A percentile compares a stretch with the other conserved stretches of the same genome.
Conservation (phyloP, 2,329 filamentous ascomycete species). For the Arthrobotrys musiformis region DNA sequence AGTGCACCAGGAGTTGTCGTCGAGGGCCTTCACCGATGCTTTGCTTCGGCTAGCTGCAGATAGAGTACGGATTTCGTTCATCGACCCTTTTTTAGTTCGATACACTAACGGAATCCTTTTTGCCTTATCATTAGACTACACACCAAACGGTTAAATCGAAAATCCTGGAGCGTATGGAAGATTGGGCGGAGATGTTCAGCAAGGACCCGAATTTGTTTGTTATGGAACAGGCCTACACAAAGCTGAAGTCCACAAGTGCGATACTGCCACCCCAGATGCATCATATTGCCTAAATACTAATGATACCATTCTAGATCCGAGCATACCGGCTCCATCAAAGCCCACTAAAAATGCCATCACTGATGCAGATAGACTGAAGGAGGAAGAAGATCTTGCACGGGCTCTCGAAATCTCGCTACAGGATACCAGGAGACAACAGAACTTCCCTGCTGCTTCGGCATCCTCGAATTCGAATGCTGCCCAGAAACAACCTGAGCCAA, state of each 20-base stretch:
- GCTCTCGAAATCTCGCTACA: slow-evolving; percentile 91
- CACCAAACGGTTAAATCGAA: slow-evolving; percentile 97
- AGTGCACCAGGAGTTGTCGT: slow-evolving; percentile 89
- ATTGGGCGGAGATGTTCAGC: slow-evolving; percentile 95
- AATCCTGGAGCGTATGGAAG: slow-evolving; percentile 94
- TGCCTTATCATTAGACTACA: slow-evolving; percentile 75
- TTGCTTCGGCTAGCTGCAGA: slow-evolving; percentile 90
- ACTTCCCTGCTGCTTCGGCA: slow-evolving; percentile 62
- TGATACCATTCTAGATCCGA: slow-evolving; percentile 74
- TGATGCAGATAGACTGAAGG: slow-evolving; percentile 87
- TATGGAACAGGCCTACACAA: slow-evolving; percentile 94
- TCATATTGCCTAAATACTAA: background rate
- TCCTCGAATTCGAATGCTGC: slow-evolving; percentile 60
- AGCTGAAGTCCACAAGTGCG: slow-evolving; percentile 77
- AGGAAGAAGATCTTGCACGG: slow-evolving; percentile 97
- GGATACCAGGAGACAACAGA: slow-evolving; percentile 75
- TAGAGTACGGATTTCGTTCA: slow-evolving; percentile 66
- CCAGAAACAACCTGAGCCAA: slow-evolving; percentile 63
- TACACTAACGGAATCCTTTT: slow-evolving; percentile 33
- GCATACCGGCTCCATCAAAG: slow-evolving; percentile 88
- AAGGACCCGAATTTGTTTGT: slow-evolving; percentile 91
- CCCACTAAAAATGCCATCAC: slow-evolving; percentile 93
- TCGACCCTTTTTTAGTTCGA: background rate
- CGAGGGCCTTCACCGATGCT: slow-evolving; percentile 92
- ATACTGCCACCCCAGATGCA: background rate